Evolutionary conservation across 768 basidiomycete genomes (phyloP), one percentile per base, ranked within the genome.

Genomic region (Pleurotus ostreatus): DNA sequence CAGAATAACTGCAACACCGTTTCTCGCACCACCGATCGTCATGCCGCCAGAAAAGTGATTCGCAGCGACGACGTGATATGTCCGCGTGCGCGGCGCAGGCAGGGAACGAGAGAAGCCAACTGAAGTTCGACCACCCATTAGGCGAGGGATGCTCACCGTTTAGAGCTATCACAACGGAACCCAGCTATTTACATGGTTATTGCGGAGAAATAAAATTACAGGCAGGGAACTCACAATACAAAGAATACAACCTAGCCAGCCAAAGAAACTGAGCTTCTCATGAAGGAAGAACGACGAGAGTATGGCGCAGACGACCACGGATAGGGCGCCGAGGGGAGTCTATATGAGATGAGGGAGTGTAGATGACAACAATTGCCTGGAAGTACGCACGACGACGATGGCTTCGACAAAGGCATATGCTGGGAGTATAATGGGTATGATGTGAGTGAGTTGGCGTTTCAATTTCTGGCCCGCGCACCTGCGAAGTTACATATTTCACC

Each of bases 321-420:
- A 94, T 55, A 99, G 82, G 6, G 96, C 94, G 41, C 96, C 96
- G 63, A 99, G 82, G 2, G 96, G 97, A 39, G 96, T 98, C 86
- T 89, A 52, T 38, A 55, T 49, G 46, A 30, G 38, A 46, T 44
- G 55, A 48, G 57, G 51, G 55, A 48, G 45, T 15, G 7, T 15
- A 34, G 45, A 13, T 46, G 48, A 56, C 45, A 34, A 13, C 38
- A 12, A 11, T 5, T 23, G 41, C 37, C 13, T 49, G 16, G 30
- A 43, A 38, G 16, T 47, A 78, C 85, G 60, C 68, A 92, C 89
- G 58, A 98, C 97, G 58, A 98, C 84, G 63, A 98, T 88, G 25
- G 93, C 93, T 68, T 93, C 88, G 22, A 91, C 87, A 68, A 95
- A 94, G 5, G 94, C 91, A 66, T 95, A 94, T 47, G 87, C 86